phyloP scores from a whole-genome alignment of 257 asterid genomes.

The Euphrasia confusa region DNA sequence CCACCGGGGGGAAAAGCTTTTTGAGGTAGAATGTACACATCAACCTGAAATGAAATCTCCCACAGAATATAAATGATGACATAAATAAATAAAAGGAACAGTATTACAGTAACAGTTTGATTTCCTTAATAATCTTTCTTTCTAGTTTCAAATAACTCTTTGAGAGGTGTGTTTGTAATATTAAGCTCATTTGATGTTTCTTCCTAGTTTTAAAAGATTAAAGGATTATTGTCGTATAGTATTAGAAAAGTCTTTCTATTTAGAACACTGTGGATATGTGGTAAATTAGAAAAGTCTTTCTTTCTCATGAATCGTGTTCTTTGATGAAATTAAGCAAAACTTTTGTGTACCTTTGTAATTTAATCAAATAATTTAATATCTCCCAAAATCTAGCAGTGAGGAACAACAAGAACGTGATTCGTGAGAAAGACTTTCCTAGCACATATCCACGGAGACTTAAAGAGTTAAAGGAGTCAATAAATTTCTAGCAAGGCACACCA shows the following conservation, averaged over 20 bases:
- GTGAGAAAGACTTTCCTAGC: background rate
- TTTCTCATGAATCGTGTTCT: too few species aligned
- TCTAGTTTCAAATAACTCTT: background rate
- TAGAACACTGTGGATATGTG: too few species aligned
- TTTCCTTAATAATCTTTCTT: background rate
- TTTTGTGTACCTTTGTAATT: background rate
- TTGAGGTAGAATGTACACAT: slow-evolving; percentile 84
- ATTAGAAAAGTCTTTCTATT: too few species aligned
- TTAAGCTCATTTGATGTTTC: too few species aligned
- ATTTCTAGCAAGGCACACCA: background rate
- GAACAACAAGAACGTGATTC: slow-evolving; percentile 10
- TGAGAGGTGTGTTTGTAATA: too few species aligned
- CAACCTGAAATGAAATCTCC: slow-evolving; percentile 57
- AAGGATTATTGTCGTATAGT: background rate
- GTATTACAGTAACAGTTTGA: background rate
- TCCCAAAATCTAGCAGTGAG: background rate
- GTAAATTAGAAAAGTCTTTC: too few species aligned
- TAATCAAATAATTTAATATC: too few species aligned
- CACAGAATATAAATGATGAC: background rate
- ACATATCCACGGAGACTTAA: slow-evolving; percentile 3
- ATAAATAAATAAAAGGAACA: background rate
- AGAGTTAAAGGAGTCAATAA: background rate
- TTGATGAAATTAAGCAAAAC: background rate
- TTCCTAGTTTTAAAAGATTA: background rate
- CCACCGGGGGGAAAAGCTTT: slow-evolving; percentile 94